phyloP scores from a whole-genome alignment of 306 rosid genomes.

The Pterocarpus santalinus region DNA sequence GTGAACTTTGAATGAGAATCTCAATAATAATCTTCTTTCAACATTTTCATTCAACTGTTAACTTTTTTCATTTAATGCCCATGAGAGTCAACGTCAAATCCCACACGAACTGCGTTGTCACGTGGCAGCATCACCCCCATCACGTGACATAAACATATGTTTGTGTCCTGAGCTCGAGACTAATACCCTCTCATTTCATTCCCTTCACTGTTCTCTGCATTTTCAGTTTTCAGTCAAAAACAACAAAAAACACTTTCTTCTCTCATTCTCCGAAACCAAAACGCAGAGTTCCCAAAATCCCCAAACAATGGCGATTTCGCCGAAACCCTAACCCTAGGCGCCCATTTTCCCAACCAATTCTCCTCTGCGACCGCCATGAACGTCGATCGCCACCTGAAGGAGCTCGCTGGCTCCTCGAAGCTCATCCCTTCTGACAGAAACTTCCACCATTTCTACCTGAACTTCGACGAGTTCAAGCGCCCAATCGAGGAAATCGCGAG shows the following conservation, averaged over 20 bases:
- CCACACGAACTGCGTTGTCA: conserved; percentile 3
- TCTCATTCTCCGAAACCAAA: background rate
- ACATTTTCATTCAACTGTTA: no score
- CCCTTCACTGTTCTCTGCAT: background rate
- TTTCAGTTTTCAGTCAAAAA: background rate
- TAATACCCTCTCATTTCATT: no score
- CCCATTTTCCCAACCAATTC: background rate
- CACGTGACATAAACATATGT: conserved; percentile 29
- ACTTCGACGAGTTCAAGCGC: conserved; percentile 69
- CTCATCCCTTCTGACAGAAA: conserved; percentile 68
- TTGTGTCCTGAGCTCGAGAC: no score
- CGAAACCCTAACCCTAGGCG: conserved; percentile 56
- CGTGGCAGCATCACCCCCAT: background rate
- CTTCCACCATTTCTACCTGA: conserved; percentile 77
- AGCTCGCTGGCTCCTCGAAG: conserved; percentile 65
- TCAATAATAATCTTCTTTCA: background rate
- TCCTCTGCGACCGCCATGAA: conserved; percentile 48
- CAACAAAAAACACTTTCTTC: background rate
- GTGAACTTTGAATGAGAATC: no score
- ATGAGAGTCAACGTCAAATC: background rate
- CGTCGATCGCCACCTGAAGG: conserved; percentile 50
- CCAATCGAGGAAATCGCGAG: conserved; percentile 61
- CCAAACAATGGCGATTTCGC: conserved; percentile 23
- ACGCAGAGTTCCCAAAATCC: conserved; percentile 15
- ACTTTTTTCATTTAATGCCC: no score